phyloP scores from a whole-genome alignment of 768 basidiomycete species.

The Strobilomyces echinocephalus region DNA sequence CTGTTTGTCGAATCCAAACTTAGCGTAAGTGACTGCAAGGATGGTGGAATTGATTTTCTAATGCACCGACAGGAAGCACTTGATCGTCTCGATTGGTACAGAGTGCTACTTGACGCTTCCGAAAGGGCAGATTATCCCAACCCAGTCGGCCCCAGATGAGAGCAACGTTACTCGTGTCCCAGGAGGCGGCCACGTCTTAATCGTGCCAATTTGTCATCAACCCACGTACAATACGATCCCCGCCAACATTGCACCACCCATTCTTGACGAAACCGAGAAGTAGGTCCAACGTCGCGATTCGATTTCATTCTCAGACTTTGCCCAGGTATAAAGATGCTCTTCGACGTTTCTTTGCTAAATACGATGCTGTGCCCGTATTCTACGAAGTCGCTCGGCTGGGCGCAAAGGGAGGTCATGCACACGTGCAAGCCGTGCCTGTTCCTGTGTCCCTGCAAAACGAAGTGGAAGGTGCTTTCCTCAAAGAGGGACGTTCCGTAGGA shows the following conservation, averaged over 20 bases:
- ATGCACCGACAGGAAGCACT: constrained; percentile 65
- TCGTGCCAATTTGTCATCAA: constrained; percentile 92
- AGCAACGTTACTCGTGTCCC: constrained; percentile 53
- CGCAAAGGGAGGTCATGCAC: constrained; percentile 90
- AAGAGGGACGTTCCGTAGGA: constrained; percentile 61
- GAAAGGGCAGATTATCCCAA: constrained; percentile 91
- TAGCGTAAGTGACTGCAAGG: constrained; percentile 54
- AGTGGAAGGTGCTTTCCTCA: constrained; percentile 66
- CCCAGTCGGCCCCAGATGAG: constrained; percentile 50
- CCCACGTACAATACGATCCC: constrained; percentile 84
- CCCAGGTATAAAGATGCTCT: constrained; percentile 77
- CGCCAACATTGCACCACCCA: constrained; percentile 65
- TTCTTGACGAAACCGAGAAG: constrained; percentile 78
- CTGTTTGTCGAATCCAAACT: constrained; percentile 89
- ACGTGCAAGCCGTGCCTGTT: constrained; percentile 82
- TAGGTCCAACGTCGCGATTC: constrained; percentile 28
- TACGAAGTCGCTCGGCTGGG: constrained; percentile 86
- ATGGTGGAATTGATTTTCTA: background rate
- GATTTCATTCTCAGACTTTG: background rate
- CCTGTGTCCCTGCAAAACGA: constrained; percentile 57
- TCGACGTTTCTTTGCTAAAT: constrained; percentile 62
- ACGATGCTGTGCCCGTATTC: constrained; percentile 62
- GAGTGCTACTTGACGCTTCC: constrained; percentile 97
- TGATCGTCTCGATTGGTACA: constrained; percentile 88
- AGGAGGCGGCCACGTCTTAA: constrained; percentile 93